Percentiles rank a stretch among this genome's conserved stretches.
Conservation (phyloP, 805 yeast species). For the Suhomyces emberorum region DNA sequence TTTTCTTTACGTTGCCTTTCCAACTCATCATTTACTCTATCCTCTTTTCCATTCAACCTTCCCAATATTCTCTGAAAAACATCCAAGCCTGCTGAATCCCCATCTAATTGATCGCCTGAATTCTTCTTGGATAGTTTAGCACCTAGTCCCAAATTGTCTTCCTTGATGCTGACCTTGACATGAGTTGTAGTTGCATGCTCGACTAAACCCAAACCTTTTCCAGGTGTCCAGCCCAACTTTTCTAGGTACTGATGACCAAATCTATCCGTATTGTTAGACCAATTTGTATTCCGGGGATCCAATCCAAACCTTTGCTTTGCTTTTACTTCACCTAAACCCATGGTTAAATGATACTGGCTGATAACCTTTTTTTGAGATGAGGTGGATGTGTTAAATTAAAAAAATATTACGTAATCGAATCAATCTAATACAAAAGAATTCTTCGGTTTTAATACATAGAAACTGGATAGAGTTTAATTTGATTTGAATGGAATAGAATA, state of each 20-base stretch:
- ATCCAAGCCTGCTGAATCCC: slow-evolving; percentile 87
- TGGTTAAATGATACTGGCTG: no score
- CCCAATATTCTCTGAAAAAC: slow-evolving; percentile 90
- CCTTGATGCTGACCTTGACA: slow-evolving; percentile 77
- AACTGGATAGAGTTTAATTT: no score
- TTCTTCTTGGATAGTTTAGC: slow-evolving; percentile 61
- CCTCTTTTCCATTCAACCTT: slow-evolving; percentile 82
- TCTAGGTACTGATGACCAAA: slow-evolving; percentile 87
- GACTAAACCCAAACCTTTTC: slow-evolving; percentile 78
- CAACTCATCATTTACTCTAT: slow-evolving; percentile 57
- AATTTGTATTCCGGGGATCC: slow-evolving; percentile 91
- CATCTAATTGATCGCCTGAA: slow-evolving; percentile 69
- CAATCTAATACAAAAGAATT: no score
- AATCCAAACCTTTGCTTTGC: slow-evolving; percentile 81
- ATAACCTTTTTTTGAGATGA: no score
- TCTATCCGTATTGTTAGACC: slow-evolving; percentile 83
- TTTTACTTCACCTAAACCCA: slow-evolving; percentile 83
- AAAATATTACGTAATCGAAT: not conserved
- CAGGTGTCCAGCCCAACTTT: slow-evolving; percentile 90
- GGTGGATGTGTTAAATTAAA: no score
- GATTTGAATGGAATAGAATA: no score
- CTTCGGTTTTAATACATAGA: no score
- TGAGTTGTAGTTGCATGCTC: slow-evolving; percentile 70
- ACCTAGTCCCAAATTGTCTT: slow-evolving; percentile 86
- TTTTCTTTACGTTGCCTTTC: slow-evolving; percentile 66